phyloP scores from a whole-genome alignment of 768 basidiomycete genomes.

The Leccinum uliginosum region DNA sequence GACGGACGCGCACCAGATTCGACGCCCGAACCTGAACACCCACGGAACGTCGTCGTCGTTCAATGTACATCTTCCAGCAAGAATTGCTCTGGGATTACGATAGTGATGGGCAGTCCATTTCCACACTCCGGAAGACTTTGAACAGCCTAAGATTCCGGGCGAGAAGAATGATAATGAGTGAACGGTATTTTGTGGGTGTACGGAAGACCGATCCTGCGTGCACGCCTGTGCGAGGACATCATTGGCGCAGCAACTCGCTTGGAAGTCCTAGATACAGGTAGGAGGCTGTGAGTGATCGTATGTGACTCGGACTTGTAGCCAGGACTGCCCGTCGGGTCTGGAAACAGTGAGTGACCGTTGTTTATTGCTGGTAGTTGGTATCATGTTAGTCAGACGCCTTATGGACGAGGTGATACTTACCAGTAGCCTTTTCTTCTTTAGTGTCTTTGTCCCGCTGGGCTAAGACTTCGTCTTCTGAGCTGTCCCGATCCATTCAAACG shows the following conservation, averaged over 20 bases:
- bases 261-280: not conserved
- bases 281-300: not conserved
- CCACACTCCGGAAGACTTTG: too few species aligned
- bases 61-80: too few species aligned
- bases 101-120: too few species aligned
- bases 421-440: slow-evolving; percentile 11
- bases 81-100: too few species aligned
- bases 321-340: not conserved
- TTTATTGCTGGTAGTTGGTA: not conserved
- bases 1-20: too few species aligned
- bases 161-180: too few species aligned
- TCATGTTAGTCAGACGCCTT: not conserved
- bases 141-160: too few species aligned
- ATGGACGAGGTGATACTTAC: slow-evolving; percentile 3
- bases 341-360: not conserved
- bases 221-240: slow-evolving; percentile 9
- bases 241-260: not conserved
- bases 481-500: slow-evolving; percentile 25
- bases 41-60: too few species aligned
- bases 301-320: not conserved
- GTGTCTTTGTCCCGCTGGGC: slow-evolving; percentile 19
- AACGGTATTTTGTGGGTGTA: slow-evolving; percentile 20
- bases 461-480: slow-evolving; percentile 27
- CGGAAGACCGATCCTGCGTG: slow-evolving; percentile 4
- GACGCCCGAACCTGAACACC: too few species aligned